Evolutionary conservation across 2,329 filamentous ascomycete species (phyloP), one percentile per base, ranked within the genome.

Genomic region (Aspergillus hortae): DNA sequence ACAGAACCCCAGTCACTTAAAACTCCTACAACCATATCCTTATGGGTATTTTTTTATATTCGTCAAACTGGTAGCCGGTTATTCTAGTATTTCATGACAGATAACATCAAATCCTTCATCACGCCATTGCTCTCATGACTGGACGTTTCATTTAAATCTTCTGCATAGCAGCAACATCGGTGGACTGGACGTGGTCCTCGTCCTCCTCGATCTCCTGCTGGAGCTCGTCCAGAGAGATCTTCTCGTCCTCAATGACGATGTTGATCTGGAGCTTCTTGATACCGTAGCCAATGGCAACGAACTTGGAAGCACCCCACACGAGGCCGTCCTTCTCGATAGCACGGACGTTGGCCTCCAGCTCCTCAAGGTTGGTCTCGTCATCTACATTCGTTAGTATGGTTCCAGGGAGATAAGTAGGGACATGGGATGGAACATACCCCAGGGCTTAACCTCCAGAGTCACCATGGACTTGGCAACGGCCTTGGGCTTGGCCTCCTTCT

Each of bases 241-340:
- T 96, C 63, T 97, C 92, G 74, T 99, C 94, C 82, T 97, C 94
- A 61, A 97, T 80, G 66, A 97, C 91, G 65, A 97, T 78, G 87
- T 90, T 97, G 82, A 99, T 95, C 84, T 97, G 92, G 60, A 99
- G 86, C 85, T 97, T 97, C 84, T 89, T 94, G 82, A 99, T 95
- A 82, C 94, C 94, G 83, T 90, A 99, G 69, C 92, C 92, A 67
- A 99, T 87, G 62, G 92, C 75, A 48, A 95, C 87, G 61, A 96
- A 81, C 82, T 94, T 89, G 74, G 89, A 92, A 61, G 81, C 85
- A 85, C 92, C 92, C 94, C 94, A 99, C 60, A 95, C 86, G 58
- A 99, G 89, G 79, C 94, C 94, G 46, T 97, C 92, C 82, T 88
- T 85, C 77, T 92, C 84, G 65, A 97, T 92, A 62, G 79, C 76